These are phyloP conservation scores for Trametes pubescens DNA, from an alignment of 1,284 basidiomycete genomes.

Conservation along the genomic window DNA sequence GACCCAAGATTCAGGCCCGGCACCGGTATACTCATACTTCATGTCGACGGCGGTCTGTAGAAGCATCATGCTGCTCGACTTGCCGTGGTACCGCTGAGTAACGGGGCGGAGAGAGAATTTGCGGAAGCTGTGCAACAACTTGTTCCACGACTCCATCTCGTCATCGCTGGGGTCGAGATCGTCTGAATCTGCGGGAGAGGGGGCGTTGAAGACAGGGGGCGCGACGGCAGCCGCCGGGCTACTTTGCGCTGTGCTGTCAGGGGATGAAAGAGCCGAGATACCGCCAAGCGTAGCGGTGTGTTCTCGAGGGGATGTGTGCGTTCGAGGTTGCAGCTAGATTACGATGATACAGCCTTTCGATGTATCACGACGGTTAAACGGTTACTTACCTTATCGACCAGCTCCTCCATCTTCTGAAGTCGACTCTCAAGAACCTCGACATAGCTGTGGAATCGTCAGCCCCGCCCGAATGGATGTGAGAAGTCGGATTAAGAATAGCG, in stretches of 20 bases:
- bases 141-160: constrained; percentile 17
- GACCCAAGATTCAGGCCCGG: constrained; percentile 15
- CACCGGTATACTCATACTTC: constrained; percentile 50
- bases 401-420: constrained; percentile 73
- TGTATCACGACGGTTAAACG: background rate
- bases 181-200: constrained; percentile 6
- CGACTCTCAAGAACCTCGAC: constrained; percentile 77
- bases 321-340: constrained; percentile 54
- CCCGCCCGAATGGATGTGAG: background rate
- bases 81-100: constrained; percentile 31
- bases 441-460: constrained; percentile 52
- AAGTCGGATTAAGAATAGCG: background rate
- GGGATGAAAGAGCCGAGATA: background rate
- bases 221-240: constrained; percentile 10
- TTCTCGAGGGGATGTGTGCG: constrained; percentile 49
- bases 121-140: constrained; percentile 9
- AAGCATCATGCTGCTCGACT: constrained; percentile 59
- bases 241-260: background rate
- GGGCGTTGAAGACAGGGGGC: constrained; percentile 22
- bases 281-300: background rate
- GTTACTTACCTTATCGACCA: constrained; percentile 62
- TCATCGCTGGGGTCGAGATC: constrained; percentile 20
- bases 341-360: background rate
- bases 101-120: constrained; percentile 3
- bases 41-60: constrained; percentile 57